A percentile compares a stretch with the other conserved stretches of the same genome.
Evolutionary conservation across 768 basidiomycete genomes (phyloP).

Genomic region (Candolleomyces eurysporus): DNA sequence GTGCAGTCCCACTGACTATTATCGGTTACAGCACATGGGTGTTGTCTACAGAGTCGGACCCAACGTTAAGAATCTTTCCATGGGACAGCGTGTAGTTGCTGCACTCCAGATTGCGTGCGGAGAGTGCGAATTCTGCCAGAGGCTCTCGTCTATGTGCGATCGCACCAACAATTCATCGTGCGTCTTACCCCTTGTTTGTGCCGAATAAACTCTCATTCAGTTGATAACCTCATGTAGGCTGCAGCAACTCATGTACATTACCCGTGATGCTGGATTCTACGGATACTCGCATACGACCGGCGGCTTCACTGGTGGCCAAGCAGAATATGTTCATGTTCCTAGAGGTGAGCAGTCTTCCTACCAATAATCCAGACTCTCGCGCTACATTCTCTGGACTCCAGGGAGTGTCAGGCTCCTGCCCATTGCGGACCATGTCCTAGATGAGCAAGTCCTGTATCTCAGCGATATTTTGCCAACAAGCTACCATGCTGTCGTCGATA

Average conservation of each 20-base stretch:
- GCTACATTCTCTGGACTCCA: background rate
- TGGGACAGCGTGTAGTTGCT: conserved; percentile 73
- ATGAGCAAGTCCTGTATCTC: conserved; percentile 59
- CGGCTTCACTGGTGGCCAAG: no score
- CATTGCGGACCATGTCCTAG: conserved; percentile 59
- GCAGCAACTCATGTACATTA: conserved; percentile 60
- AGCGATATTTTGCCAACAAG: conserved; percentile 68
- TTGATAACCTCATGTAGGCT: conserved; percentile 28
- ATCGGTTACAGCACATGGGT: conserved; percentile 54
- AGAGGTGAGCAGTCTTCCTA: conserved; percentile 29
- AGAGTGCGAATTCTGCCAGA: conserved; percentile 70
- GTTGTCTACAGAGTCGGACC: conserved; percentile 64
- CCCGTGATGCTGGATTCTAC: conserved; percentile 69
- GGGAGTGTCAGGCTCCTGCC: conserved; percentile 67
- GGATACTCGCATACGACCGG: conserved; percentile 71
- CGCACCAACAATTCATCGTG: conserved; percentile 64
- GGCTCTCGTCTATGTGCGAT: conserved; percentile 71
- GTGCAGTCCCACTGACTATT: background rate
- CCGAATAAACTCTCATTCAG: no score
- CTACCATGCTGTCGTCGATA: conserved; percentile 73
- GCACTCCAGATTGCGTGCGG: conserved; percentile 81
- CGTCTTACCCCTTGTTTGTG: conserved; percentile 17
- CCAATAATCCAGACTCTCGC: no score
- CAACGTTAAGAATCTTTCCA: conserved; percentile 54
- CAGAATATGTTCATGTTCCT: conserved; percentile 73